Evolutionary conservation across 495 filamentous ascomycete genomes (phyloP), one percentile per base, ranked within the genome.

Genomic region (Penicillium paradoxum): DNA sequence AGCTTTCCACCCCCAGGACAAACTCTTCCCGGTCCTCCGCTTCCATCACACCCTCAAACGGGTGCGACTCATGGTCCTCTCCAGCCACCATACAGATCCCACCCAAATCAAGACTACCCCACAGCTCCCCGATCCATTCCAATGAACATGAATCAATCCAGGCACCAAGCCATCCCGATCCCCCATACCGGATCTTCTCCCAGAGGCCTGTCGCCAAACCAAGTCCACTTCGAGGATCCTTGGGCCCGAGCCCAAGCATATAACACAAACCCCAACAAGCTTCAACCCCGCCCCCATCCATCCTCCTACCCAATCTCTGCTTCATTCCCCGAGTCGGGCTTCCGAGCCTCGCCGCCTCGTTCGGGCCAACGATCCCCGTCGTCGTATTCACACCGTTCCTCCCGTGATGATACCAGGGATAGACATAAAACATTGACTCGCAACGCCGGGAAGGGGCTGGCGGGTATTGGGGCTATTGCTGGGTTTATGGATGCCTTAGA

Each of bases 401-500:
- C 53, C 17, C 56, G 58, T 13, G 56, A 67, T 40, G 66, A 64
- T n/a, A 39, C 40, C 1, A 66, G 60, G 50, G 53, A 61, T 33
- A 56, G 62, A 33, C 46, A 60, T n/a, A 57, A 64, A 30, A 33
- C 50, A 21, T 44, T 72, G 17, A 67, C 56, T 29, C 65, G 65
- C 25, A 73, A 67, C 41, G 66, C 74, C 6, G 73, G 68, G 34
- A 62, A 65, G 29, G 73, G 73, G 10, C 43, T 76, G 9, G 64
- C 62, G 18, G 73, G 73, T 1, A 70, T 70, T n/a, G 69, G 70
- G 7, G 73, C 73, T 3, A 65, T 75, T 29, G 73, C 68, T 4
- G 73, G 71, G 13, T 68, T 76, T 43, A 66, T 75, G 68, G 73
- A 76, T 61, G 64, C 74, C 14, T 54, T 76, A 17, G 66, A 71